A percentile compares a stretch with the other conserved stretches of the same genome.
Evolutionary conservation across 1,139 yeast genomes (phyloP).

Genomic region (Taiozyma sp.): DNA sequence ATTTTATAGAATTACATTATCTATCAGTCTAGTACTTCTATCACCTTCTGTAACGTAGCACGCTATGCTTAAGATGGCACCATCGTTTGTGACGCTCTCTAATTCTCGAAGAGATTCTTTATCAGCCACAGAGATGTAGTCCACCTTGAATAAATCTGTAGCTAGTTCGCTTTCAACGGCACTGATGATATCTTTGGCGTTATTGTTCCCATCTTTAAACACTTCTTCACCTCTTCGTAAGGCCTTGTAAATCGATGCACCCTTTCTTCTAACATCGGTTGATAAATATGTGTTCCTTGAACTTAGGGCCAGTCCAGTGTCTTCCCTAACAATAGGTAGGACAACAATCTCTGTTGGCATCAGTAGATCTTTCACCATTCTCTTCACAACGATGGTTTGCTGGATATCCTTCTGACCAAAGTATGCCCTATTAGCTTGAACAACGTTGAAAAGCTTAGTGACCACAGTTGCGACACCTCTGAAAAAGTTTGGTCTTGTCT

Average conservation of each 20-base stretch:
- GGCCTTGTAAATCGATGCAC: constrained; percentile 57
- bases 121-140: constrained; percentile 77
- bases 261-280: constrained; percentile 40
- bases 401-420: constrained; percentile 97
- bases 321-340: constrained; percentile 69
- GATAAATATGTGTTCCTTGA: constrained; percentile 82
- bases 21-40: constrained; percentile 46
- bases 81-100: constrained; percentile 39
- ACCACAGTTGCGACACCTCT: constrained; percentile 97
- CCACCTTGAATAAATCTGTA: constrained; percentile 46
- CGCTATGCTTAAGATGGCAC: constrained; percentile 69
- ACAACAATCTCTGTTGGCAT: constrained; percentile 62
- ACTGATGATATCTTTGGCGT: constrained; percentile 31
- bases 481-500: constrained; percentile 84
- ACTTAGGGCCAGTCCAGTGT: constrained; percentile 79
- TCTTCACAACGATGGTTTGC: constrained; percentile 78
- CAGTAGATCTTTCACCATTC: constrained; percentile 72
- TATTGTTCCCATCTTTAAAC: constrained; percentile 23
- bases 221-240: constrained; percentile 41
- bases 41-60: constrained; percentile 45
- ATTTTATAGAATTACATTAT: constrained; percentile 38
- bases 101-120: constrained; percentile 58
- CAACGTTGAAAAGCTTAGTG: constrained; percentile 74
- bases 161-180: constrained; percentile 27
- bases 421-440: constrained; percentile 69